These are phyloP conservation scores for Pleurotus eryngii DNA, from an alignment of 768 basidiomycete species.

Conservation along the genomic window DNA sequence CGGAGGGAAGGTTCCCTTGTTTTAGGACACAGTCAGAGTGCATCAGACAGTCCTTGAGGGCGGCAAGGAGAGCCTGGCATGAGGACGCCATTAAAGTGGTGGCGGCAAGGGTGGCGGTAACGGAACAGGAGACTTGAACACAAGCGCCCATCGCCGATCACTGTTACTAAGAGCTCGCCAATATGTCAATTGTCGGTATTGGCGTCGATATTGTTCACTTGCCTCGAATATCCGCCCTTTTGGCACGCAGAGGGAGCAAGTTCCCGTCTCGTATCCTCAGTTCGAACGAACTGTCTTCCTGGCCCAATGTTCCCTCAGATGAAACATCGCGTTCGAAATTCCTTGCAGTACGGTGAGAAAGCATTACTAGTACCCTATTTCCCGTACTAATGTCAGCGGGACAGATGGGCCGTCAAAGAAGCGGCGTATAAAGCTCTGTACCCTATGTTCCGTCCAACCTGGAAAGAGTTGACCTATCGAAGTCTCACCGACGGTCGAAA, in stretches of 20 bases:
- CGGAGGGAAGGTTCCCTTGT: slow-evolving; percentile 74
- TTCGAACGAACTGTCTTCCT: slow-evolving; percentile 39
- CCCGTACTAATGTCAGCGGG: slow-evolving; percentile 23
- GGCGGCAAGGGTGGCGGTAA: too few species aligned
- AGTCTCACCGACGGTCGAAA: slow-evolving; percentile 28
- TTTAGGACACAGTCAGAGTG: slow-evolving; percentile 86
- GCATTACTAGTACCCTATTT: not conserved
- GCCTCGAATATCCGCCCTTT: slow-evolving; percentile 57
- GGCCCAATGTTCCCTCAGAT: slow-evolving; percentile 25
- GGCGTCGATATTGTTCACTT: slow-evolving; percentile 74
- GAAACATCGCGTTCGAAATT: slow-evolving; percentile 37
- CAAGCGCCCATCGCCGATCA: too few species aligned
- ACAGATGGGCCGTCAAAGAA: slow-evolving; percentile 78
- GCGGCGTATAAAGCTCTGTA: slow-evolving; percentile 85
- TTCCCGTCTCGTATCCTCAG: slow-evolving; percentile 68
- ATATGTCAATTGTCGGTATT: slow-evolving; percentile 67
- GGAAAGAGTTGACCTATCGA: slow-evolving; percentile 70
- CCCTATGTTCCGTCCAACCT: slow-evolving; percentile 55
- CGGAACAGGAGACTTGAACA: too few species aligned
- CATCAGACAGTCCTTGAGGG: slow-evolving; percentile 82
- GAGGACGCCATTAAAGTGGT: slow-evolving; percentile 64
- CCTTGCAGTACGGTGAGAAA: slow-evolving; percentile 68
- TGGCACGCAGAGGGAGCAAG: slow-evolving; percentile 42
- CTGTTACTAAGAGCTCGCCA: not conserved
- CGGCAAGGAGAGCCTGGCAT: slow-evolving; percentile 71